Base-by-base conservation (phyloP, 164 flowering plant species). In the Hamamelis virginiana region DNA sequence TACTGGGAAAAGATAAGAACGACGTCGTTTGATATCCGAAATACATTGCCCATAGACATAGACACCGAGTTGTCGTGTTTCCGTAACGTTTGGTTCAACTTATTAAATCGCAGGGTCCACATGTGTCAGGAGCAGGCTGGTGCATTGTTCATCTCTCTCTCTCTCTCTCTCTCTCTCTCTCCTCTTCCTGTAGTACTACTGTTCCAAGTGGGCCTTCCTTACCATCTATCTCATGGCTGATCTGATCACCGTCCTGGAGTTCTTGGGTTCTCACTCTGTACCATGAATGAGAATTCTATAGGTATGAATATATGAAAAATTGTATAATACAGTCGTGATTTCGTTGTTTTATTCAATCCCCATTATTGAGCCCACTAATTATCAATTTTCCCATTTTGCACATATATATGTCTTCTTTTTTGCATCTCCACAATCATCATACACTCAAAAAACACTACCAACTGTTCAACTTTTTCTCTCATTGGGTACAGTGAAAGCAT, bases 41-140 rank as follows among this genome's bases (percentile, higher is more conserved):
- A 62, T 27, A 9, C 0, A 22, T 62, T 48, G 51, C 22, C 19
- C 69, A 50, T 60, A 50, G 22, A 25, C 44, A 18, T 57, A 58
- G 47, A 27, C 44, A n/a, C 45, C n/a, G 23, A 43, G n/a, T n/a
- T n/a, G n/a, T n/a, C n/a, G n/a, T n/a, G n/a, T n/a, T n/a, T n/a
- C 45, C 51, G 50, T 27, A 23, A 0, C 6, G 41, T 64, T 55
- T 25, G 56, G 57, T 48, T 51, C 59, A 53, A 66, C 68, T 14
- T 52, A 19, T 52, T 53, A 26, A 66, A 53, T 66, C 57, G 27
- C 33, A 16, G 69, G 23, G 38, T 51, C 57, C 59, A 65, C 68
- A 50, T 23, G 55, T 55, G 59, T 55, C 28, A 15, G 12, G 4
- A n/a, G 47, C 13, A 52, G 43, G 47, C 18, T 48, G 44, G 43